A percentile compares a stretch with the other conserved stretches of the same genome.
These are phyloP conservation scores for Colletotrichum salicis DNA, from an alignment of 2,329 filamentous ascomycete genomes.

Conservation along the genomic window DNA sequence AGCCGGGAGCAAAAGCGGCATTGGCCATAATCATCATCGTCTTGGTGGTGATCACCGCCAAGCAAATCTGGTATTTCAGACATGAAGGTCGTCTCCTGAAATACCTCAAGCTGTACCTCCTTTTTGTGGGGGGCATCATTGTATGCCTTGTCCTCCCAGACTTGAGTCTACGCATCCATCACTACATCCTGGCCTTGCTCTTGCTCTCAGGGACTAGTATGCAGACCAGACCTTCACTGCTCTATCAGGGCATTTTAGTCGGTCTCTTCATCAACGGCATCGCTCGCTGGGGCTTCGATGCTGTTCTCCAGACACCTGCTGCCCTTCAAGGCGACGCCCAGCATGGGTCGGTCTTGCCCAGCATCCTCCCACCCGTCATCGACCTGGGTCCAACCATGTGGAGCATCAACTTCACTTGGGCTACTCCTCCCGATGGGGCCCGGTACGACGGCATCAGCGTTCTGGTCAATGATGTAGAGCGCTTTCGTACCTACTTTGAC, in stretches of 20 bases:
- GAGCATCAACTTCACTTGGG: slow-evolving; percentile 73
- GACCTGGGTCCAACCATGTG: slow-evolving; percentile 61
- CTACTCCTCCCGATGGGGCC: slow-evolving; percentile 52
- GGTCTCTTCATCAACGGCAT: slow-evolving; percentile 95
- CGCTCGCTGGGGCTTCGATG: slow-evolving; percentile 92
- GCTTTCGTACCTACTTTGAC: slow-evolving; percentile 77
- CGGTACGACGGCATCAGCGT: slow-evolving; percentile 81
- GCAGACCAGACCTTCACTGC: slow-evolving; percentile 83
- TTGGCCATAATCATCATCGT: slow-evolving; percentile 80
- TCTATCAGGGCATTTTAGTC: slow-evolving; percentile 90
- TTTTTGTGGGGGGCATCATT: slow-evolving; percentile 74
- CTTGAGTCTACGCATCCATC: slow-evolving; percentile 88
- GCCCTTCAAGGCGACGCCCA: slow-evolving; percentile 77
- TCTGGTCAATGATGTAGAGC: slow-evolving; percentile 86
- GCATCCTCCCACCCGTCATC: slow-evolving; percentile 59
- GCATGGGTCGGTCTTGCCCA: slow-evolving; percentile 70
- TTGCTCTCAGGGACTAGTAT: slow-evolving; percentile 89
- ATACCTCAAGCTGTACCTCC: slow-evolving; percentile 81
- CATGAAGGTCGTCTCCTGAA: slow-evolving; percentile 82
- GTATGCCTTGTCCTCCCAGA: slow-evolving; percentile 78
- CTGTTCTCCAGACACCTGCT: slow-evolving; percentile 83
- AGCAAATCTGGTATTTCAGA: slow-evolving; percentile 87
- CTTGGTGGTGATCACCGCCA: slow-evolving; percentile 73
- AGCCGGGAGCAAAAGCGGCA: slow-evolving; percentile 88
- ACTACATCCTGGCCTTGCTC: slow-evolving; percentile 90